Evolutionary conservation across 345 rosid genomes (phyloP).

Genomic region (Mercurialis annua): DNA sequence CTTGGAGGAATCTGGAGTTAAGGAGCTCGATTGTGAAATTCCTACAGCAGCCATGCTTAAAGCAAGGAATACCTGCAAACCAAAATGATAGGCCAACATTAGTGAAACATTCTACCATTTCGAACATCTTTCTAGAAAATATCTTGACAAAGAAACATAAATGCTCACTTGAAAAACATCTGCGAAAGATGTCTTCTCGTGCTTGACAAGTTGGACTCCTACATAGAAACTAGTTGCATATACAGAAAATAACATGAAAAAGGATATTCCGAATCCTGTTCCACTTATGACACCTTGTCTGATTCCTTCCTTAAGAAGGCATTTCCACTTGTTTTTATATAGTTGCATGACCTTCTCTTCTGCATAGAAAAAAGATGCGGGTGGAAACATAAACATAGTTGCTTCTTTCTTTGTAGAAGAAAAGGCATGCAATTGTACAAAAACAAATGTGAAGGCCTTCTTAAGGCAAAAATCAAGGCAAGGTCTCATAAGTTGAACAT

Average conservation of each 20-base stretch:
- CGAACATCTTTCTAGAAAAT: neutral
- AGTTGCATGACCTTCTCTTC: slow-evolving; percentile 79
- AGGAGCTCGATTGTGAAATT: slow-evolving; percentile 71
- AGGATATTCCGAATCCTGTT: slow-evolving; percentile 63
- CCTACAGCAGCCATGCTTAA: slow-evolving; percentile 58
- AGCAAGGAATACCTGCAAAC: slow-evolving; percentile 69
- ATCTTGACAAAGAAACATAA: neutral
- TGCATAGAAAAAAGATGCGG: slow-evolving; percentile 87
- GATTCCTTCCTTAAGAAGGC: slow-evolving; percentile 62
- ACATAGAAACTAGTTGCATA: slow-evolving; percentile 69
- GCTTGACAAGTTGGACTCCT: slow-evolving; percentile 60
- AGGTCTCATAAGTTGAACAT: slow-evolving; percentile 65
- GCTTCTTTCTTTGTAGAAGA: slow-evolving; percentile 89
- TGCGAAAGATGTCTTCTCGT: slow-evolving; percentile 43
- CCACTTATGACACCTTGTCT: slow-evolving; percentile 77
- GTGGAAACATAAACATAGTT: slow-evolving; percentile 80
- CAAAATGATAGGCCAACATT: too few relatives aligned
- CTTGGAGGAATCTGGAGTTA: slow-evolving; percentile 39
- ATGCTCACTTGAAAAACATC: slow-evolving; percentile 61
- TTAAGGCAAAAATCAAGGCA: slow-evolving; percentile 60
- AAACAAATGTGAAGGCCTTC: slow-evolving; percentile 75
- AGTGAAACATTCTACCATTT: neutral
- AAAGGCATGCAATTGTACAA: slow-evolving; percentile 68
- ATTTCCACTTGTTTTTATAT: slow-evolving; percentile 70
- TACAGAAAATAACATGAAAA: slow-evolving; percentile 51